A percentile compares a stretch with the other conserved stretches of the same genome.
Evolutionary conservation across 2,329 filamentous ascomycete species (phyloP).

Genomic region (Aspergillus glaucus): DNA sequence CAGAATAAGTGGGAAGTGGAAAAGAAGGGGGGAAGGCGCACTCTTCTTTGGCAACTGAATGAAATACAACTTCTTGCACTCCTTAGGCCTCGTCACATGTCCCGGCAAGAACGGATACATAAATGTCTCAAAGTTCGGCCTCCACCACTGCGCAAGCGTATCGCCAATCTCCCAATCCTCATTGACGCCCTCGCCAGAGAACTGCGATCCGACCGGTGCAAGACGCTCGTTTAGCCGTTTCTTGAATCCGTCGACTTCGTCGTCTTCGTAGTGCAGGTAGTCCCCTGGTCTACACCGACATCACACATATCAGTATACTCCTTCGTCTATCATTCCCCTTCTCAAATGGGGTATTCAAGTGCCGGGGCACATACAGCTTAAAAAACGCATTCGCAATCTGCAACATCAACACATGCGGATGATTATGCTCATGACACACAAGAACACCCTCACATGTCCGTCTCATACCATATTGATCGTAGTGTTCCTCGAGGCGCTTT

Average conservation of each 20-base stretch:
- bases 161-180: conserved; percentile 94
- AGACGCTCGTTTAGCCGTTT: conserved; percentile 83
- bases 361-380: conserved; percentile 59
- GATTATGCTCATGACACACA: conserved; percentile 98
- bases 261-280: conserved; percentile 78
- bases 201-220: conserved; percentile 78
- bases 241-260: conserved; percentile 95
- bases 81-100: conserved; percentile 92
- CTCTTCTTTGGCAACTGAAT: conserved; percentile 90
- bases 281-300: conserved; percentile 63
- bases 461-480: conserved; percentile 85
- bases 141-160: conserved; percentile 96
- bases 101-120: conserved; percentile 98
- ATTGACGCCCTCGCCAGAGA: conserved; percentile 77
- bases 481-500: conserved; percentile 94
- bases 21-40: conserved; percentile 43
- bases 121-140: conserved; percentile 98
- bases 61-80: conserved; percentile 98
- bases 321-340: neutral
- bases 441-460: conserved; percentile 95
- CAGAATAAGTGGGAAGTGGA: too few relatives aligned
- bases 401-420: conserved; percentile 96
- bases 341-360: neutral
- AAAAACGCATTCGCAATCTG: conserved; percentile 99
- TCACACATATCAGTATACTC: neutral